Percentiles rank a stretch among this genome's conserved stretches.
These are phyloP conservation scores for Aureobasidium subglaciale DNA, from an alignment of 2,329 filamentous ascomycete genomes.

Conservation along the genomic window DNA sequence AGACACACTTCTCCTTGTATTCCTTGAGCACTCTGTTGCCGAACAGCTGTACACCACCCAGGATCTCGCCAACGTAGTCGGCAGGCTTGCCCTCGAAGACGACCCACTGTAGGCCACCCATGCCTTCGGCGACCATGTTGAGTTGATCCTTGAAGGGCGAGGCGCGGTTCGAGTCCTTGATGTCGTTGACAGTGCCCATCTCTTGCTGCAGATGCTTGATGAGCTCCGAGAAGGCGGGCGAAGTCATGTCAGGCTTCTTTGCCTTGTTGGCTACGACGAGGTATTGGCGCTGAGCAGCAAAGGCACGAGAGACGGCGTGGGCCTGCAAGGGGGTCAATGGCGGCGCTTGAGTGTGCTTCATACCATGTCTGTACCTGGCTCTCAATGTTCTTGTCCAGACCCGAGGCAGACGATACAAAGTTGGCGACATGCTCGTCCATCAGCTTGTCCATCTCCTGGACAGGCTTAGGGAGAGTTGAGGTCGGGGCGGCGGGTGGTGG, in stretches of 20 bases:
- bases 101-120: constrained; percentile 86
- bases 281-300: constrained; percentile 80
- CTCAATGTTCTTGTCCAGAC: constrained; percentile 54
- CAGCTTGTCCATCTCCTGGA: constrained; percentile 81
- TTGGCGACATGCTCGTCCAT: constrained; percentile 66
- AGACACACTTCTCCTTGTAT: constrained; percentile 67
- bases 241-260: constrained; percentile 77
- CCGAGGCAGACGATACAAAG: constrained; percentile 70
- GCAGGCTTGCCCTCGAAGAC: constrained; percentile 74
- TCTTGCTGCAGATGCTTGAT: constrained; percentile 81
- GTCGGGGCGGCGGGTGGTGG: constrained; percentile 32
- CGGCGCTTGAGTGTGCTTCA: neutral
- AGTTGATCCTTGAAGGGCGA: constrained; percentile 73
- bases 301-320: constrained; percentile 56
- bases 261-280: constrained; percentile 82
- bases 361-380: constrained; percentile 34
- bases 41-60: constrained; percentile 83
- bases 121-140: constrained; percentile 81
- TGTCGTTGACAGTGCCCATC: constrained; percentile 68
- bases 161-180: constrained; percentile 74
- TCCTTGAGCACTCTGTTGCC: constrained; percentile 91
- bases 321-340: constrained; percentile 32
- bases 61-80: constrained; percentile 76
- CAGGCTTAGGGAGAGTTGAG: constrained; percentile 64
- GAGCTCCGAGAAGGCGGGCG: constrained; percentile 64